Base-by-base conservation (phyloP, 805 yeast species). In the Metschnikowia borealis region DNA sequence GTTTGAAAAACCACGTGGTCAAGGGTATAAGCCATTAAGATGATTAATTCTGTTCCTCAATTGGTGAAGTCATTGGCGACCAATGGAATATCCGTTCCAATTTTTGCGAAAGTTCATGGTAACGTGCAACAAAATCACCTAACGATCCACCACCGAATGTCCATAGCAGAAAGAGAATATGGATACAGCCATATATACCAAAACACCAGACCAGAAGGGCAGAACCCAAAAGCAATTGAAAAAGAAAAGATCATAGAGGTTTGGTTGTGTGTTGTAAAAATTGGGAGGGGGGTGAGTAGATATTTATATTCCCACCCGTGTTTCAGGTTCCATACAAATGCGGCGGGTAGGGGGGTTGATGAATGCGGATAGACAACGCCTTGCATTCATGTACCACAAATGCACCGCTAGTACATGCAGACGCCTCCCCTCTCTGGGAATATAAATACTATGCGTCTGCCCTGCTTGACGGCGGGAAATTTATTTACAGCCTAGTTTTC, bases 281-380 rank as follows among this genome's bases (percentile, higher is more conserved):
- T 11, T n/a, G 21, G 26, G n/a, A 31, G 18, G 31, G 31, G 31
- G 36, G 21, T 3, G n/a, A 18, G 14, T 17, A 29, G 29, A 17
- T 41, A 41, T 41, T 41, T 41, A 41, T 41, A 41, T 31, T 7
- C 23, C 36, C 14, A 38, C 41, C 35, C 34, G 36, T 41, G 44
- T 41, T 41, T 41, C 44, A 41, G 44, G 36, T 31, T 18, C 8
- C 17, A 13, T 14, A 13, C 18, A 18, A 41, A 31, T 31, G 34
- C 37, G 26, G 44, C 36, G n/a, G 32, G 20, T 2, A 18, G 20
- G 20, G 14, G 11, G 41, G 7, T 8, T 6, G 32, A 31, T 18
- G 36, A 32, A 31, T 31, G 36, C 44, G 23, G 31, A 18, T 13
- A 18, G 5, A 18, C 31, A 23, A 21, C 36, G 36, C 13, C 35